Base-by-base conservation (phyloP, 805 yeast genomes). In the Hanseniaspora lachancei region DNA sequence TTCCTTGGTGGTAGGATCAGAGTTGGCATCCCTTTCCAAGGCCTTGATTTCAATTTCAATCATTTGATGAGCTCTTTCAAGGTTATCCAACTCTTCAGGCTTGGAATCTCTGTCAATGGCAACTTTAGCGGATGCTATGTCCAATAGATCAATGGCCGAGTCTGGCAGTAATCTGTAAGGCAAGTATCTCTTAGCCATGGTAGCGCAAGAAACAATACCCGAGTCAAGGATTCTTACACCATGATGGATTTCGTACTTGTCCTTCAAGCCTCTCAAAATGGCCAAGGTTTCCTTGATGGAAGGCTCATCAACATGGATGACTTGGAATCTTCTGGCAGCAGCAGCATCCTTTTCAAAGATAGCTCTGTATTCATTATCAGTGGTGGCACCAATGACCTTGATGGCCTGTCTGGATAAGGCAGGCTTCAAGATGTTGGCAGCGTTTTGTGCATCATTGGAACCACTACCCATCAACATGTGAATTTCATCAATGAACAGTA, bases 401-500 rank as follows among this genome's bases (percentile, higher is more conserved):
- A 93, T 80, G 53, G 85, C 78, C 63, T 98, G 97, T 72, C 98
- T 82, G 2, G 98, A 97, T 60, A 93, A 79, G 77, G 95, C 95
- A 40, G 98, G 98, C 73, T 93, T 93, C 69, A 93, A 79, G 64
- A 93, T 78, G 70, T 93, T 93, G 42, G 98, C 98, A 44, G 95
- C 96, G 20, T 53, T 53, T 40, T 53, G 56, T 10, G 56, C 48
- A 69, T 93, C 98, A 60, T 86, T 81, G 72, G 89, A 93, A 68
- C 98, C 98, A 68, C 93, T 96, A 63, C 98, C 98, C 98, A 93
- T 93, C 62, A 93, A 79, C 97, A 93, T 93, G 72, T 93, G 98
- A 68, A 93, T 93, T 72, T 93, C 98, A 72, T 93, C 98, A 64
- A 93, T 86, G 74, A 93, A 93, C 57, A 93, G 76, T 60, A 93